Percentiles rank a stretch among this genome's conserved stretches.
Evolutionary conservation across 257 asterid genomes (phyloP).

Genomic region (Solanum infundibuliforme): DNA sequence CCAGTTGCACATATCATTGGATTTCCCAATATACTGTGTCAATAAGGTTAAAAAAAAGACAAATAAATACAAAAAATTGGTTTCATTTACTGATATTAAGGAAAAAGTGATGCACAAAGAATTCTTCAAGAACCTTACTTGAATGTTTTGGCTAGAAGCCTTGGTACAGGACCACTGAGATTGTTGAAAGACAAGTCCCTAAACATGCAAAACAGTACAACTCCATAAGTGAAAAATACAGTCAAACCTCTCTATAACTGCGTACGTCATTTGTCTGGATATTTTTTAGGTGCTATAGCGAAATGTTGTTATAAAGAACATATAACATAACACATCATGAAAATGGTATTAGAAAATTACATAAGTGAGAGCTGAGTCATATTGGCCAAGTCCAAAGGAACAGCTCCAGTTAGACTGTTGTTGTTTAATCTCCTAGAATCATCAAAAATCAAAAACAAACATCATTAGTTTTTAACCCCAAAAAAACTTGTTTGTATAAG

Average conservation of each 20-base stretch:
- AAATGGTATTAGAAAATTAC: constrained; percentile 32
- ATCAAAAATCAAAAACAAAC: neutral
- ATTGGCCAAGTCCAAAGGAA: constrained; percentile 60
- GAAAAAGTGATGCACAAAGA: neutral
- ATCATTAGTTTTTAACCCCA: neutral
- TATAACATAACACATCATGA: neutral
- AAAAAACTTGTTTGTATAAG: neutral
- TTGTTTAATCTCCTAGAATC: constrained; percentile 71
- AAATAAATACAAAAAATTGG: neutral
- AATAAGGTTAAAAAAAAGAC: neutral
- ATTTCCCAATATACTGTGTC: constrained; percentile 68
- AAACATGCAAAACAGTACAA: neutral
- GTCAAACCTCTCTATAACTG: neutral
- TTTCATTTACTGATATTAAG: neutral
- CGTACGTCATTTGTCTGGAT: neutral
- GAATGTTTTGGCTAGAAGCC: constrained; percentile 68
- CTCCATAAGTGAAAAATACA: neutral
- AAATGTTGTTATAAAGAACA: neutral
- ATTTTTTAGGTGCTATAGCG: neutral
- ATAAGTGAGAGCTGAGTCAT: constrained; percentile 62
- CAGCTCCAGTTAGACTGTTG: constrained; percentile 61
- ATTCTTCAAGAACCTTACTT: constrained; percentile 29
- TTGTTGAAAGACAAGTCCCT: constrained; percentile 95
- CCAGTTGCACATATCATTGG: constrained; percentile 83
- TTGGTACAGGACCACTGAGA: constrained; percentile 81